phyloP scores from a whole-genome alignment of 2,329 filamentous ascomycete genomes.

The Phyllosticta citribraziliensis region DNA sequence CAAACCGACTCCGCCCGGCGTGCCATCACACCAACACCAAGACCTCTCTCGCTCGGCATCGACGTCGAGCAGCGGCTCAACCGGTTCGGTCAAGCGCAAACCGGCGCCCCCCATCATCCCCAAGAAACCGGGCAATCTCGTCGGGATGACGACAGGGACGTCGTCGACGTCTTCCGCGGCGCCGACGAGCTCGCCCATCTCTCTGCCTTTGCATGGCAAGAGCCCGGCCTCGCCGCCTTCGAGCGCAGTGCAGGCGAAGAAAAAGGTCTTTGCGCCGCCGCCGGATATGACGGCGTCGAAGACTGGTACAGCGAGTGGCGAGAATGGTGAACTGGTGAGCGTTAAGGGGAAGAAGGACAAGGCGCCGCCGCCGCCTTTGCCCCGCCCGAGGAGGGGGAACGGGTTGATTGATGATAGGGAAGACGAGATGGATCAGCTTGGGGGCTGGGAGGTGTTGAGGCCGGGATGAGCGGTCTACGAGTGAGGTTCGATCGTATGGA shows the following conservation, averaged over 20 bases:
- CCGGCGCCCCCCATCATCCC: constrained; percentile 4
- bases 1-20: constrained; percentile 21
- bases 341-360: not conserved
- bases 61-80: not conserved
- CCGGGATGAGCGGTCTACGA: constrained; percentile 13
- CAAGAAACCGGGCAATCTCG: constrained; percentile 7
- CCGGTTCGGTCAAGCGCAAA: constrained; percentile 3
- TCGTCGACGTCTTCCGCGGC: not conserved
- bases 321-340: not conserved
- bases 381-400: constrained; percentile 11
- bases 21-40: not conserved
- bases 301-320: not conserved
- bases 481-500: too few relatives aligned
- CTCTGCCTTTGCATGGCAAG: not conserved
- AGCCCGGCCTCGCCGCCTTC: not conserved
- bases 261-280: not conserved
- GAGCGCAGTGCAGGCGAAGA: not conserved
- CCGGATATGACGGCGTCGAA: constrained; percentile 1
- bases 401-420: constrained; percentile 23
- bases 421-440: constrained; percentile 24
- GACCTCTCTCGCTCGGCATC: constrained; percentile 5
- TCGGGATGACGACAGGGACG: not conserved
- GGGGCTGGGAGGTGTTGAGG: constrained; percentile 30
- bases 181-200: not conserved
- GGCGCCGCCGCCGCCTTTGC: constrained; percentile 1